Evolutionary conservation across 176 grass and related monocot genomes (phyloP), one percentile per base, ranked within the genome.

Genomic region (Zea luxurians): DNA sequence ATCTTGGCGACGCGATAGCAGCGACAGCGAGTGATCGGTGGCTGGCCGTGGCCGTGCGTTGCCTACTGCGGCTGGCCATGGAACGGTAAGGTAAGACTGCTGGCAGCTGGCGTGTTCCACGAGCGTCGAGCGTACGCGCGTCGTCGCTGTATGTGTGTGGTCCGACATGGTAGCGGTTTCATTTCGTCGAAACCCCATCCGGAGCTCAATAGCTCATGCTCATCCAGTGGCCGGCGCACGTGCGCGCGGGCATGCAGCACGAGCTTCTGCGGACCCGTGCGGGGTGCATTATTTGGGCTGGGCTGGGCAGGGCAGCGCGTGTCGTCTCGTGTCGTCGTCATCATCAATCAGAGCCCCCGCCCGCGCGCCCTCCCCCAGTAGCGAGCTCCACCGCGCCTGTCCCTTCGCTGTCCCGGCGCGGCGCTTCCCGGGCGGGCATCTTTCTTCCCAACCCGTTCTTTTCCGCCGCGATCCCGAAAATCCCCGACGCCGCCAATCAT

Each of bases 381-480:
- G 81, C 62, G 17, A 84, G 54, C 86, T 88, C 76, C 86, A 88
- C 81, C 86, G 48, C 42, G 38, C 64, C 12, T 1, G 9, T 12
- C 62, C 47, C 37, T 88, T 88, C 70, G 44, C 81, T 75, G 78
- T 74, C 61, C 12, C 27, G 27, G 27, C 27, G 27, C 8, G 41
- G 70, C 50, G 50, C 49, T 52, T 66, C 42, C 50, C 15, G 41
- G 48, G 52, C 52, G 16, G 2, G 50, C 37, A 48, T 27, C 61
- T 20, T 10, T 27, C 61, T 20, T 10, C 52, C 15, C 9, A 10
- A 46, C 15, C 12, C 47, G 4, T 41, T 54, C 16, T 37, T 36
- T 58, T 62, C 73, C 8, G 6, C 60, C 15, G 35, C 18, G 10
- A 71, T 82, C 74, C 41, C 35, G 6, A 20, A 2, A 4, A 48